These are phyloP conservation scores for Arthroderma sp. DNA, from an alignment of 2,329 filamentous ascomycete genomes.

Conservation along the genomic window DNA sequence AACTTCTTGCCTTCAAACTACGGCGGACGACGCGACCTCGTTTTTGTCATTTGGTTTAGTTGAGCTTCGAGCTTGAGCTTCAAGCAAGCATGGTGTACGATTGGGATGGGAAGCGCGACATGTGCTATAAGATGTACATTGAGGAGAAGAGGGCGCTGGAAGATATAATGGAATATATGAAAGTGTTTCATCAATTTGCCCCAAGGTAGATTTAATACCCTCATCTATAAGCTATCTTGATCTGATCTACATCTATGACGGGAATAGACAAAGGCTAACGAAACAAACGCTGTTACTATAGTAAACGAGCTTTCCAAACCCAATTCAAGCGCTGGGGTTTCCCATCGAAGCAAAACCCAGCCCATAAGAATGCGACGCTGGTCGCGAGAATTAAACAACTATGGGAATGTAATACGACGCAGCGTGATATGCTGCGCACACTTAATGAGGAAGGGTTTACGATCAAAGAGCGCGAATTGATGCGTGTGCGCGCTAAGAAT, in stretches of 20 bases:
- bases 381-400: slow-evolving; percentile 59
- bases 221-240: not conserved
- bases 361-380: slow-evolving; percentile 55
- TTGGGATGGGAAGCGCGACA: slow-evolving; percentile 53
- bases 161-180: slow-evolving; percentile 63
- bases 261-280: not conserved
- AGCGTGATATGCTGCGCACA: slow-evolving; percentile 59
- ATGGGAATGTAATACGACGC: slow-evolving; percentile 61
- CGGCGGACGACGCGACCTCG: slow-evolving; percentile 6
- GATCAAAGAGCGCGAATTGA: slow-evolving; percentile 58
- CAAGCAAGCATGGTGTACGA: slow-evolving; percentile 40
- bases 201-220: slow-evolving; percentile 45
- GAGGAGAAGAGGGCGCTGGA: slow-evolving; percentile 59
- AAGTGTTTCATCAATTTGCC: slow-evolving; percentile 49
- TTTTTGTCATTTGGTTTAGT: too few relatives aligned
- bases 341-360: slow-evolving; percentile 58
- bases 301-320: slow-evolving; percentile 62
- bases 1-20: slow-evolving; percentile 4
- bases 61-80: too few relatives aligned
- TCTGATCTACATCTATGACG: slow-evolving; percentile 1
- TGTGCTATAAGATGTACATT: slow-evolving; percentile 62
- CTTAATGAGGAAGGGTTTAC: slow-evolving; percentile 60
- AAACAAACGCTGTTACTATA: slow-evolving; percentile 20
- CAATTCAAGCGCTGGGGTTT: slow-evolving; percentile 72
- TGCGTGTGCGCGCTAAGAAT: slow-evolving; percentile 56